Conservation (phyloP, 192 early-diverging fungal genomes). For the Umbelopsis isabellina region DNA sequence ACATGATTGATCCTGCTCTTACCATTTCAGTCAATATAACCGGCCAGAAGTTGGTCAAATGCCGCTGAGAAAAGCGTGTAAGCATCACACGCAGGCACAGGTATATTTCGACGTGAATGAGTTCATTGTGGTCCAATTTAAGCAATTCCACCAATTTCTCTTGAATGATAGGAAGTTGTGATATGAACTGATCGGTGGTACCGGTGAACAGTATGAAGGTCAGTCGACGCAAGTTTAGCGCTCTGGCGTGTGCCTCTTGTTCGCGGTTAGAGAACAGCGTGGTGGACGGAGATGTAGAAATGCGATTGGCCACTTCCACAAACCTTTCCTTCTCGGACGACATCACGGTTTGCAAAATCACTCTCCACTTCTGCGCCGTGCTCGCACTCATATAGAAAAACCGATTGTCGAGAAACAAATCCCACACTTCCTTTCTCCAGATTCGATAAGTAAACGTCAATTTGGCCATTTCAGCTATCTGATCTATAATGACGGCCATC, state of each 20-base stretch:
- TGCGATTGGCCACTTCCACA: conserved; percentile 68
- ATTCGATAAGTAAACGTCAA: conserved; percentile 64
- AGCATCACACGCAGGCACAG: conserved; percentile 82
- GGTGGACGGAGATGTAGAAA: conserved; percentile 70
- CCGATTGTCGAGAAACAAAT: conserved; percentile 69
- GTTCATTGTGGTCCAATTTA: conserved; percentile 66
- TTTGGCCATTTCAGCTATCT: conserved; percentile 62
- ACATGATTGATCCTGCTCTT: conserved; percentile 25
- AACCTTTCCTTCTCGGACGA: conserved; percentile 78
- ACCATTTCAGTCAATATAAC: conserved; percentile 88
- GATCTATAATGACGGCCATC: conserved; percentile 52
- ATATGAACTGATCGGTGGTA: conserved; percentile 73
- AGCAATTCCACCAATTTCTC: conserved; percentile 89
- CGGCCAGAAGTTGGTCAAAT: conserved; percentile 91
- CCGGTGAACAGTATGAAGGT: conserved; percentile 82
- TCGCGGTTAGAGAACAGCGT: conserved; percentile 84
- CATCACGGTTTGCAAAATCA: conserved; percentile 71
- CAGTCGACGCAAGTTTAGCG: conserved; percentile 72
- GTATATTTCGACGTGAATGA: conserved; percentile 84
- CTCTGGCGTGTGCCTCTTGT: conserved; percentile 71
- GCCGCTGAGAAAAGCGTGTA: conserved; percentile 76
- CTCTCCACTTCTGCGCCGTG: conserved; percentile 64
- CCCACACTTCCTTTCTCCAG: conserved; percentile 80
- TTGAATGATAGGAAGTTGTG: conserved; percentile 78
- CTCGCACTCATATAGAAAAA: conserved; percentile 69